Evolutionary conservation across 164 flowering plant species (phyloP), one percentile per base, ranked within the genome.

Genomic region (Warburgia ugandensis): DNA sequence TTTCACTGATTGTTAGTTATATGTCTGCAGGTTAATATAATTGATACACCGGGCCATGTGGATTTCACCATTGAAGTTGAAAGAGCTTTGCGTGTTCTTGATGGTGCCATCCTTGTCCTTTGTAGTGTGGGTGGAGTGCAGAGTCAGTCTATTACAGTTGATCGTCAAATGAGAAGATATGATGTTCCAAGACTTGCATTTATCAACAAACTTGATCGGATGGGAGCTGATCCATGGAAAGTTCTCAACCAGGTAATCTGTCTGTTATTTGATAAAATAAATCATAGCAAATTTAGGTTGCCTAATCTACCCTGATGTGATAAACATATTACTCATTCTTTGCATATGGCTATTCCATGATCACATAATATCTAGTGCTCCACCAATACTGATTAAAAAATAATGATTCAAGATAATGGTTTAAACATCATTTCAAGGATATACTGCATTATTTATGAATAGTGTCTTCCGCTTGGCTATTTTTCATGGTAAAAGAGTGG

Each of bases 151-250:
- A 94, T 94, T 46, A 94, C 99, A 26, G 97, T 94, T 56, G 99
- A 94, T 65, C 67, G 99, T 48, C 99, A 89, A 69, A 94, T 94
- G 99, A 77, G 94, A 72, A 86, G 99, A 75, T 89, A 94, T 58
- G 94, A 84, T 60, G 99, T 94, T 45, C 97, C 99, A 27, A 77
- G 97, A 55, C 61, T 94, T 56, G 99, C 97, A 28, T 94, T 94
- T 66, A 89, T 94, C 4, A 94, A 94, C 68, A 94, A 94, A 60
- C 94, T 94, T 58, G 99, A 94, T 63, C 74, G 99, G 30, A 94
- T 94, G 99, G 99, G 99, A 62, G 99, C 99, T 19, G 99, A 94
- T 68, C 99, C 99, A 0, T 94, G 97, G 97, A 94, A 86, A 66
- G 99, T 94, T 61, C 76, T 94, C 32, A 77, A 64, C 61, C 99